phyloP scores from a whole-genome alignment of 176 grass and related monocot genomes.

The Paspalum notatum region DNA sequence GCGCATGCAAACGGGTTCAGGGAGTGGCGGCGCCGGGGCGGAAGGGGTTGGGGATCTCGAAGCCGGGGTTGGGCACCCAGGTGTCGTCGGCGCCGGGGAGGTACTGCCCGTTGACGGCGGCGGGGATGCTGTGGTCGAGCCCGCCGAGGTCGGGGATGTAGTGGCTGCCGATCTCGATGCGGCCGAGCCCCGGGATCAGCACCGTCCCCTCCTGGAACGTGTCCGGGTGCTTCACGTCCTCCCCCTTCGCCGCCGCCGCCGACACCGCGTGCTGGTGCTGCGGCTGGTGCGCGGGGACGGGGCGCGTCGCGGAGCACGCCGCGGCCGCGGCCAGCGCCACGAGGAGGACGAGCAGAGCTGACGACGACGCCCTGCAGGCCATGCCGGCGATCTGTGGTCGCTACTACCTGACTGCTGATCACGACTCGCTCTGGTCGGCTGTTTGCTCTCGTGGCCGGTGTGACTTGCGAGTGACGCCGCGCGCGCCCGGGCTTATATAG shows the following conservation, averaged over 20 bases:
- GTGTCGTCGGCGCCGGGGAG: slow-evolving; percentile 81
- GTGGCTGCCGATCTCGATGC: slow-evolving; percentile 49
- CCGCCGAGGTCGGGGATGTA: slow-evolving; percentile 51
- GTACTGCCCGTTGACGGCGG: slow-evolving; percentile 55
- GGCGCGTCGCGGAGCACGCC: slow-evolving; percentile 55
- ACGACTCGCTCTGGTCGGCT: not conserved
- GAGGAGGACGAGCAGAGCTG: slow-evolving; percentile 37
- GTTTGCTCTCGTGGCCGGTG: slow-evolving; percentile 28
- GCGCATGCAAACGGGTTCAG: not conserved
- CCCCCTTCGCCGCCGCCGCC: not conserved
- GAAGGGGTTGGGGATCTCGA: slow-evolving; percentile 88
- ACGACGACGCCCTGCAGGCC: not conserved
- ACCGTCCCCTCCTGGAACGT: slow-evolving; percentile 59
- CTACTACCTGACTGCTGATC: slow-evolving; percentile 5
- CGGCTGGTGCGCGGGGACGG: slow-evolving; percentile 18
- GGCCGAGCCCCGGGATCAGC: slow-evolving; percentile 62
- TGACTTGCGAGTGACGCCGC: slow-evolving; percentile 23
- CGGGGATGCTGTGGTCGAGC: slow-evolving; percentile 81
- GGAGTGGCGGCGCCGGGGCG: slow-evolving; percentile 37
- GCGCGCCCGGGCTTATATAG: slow-evolving; percentile 50
- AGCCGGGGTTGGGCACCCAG: slow-evolving; percentile 83
- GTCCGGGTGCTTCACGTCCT: slow-evolving; percentile 41
- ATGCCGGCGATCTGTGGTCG: not conserved
- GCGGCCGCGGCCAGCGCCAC: slow-evolving; percentile 33
- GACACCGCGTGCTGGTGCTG: not conserved